Evolutionary conservation across 805 yeast genomes (phyloP).

Genomic region (Candida dajiaensis): DNA sequence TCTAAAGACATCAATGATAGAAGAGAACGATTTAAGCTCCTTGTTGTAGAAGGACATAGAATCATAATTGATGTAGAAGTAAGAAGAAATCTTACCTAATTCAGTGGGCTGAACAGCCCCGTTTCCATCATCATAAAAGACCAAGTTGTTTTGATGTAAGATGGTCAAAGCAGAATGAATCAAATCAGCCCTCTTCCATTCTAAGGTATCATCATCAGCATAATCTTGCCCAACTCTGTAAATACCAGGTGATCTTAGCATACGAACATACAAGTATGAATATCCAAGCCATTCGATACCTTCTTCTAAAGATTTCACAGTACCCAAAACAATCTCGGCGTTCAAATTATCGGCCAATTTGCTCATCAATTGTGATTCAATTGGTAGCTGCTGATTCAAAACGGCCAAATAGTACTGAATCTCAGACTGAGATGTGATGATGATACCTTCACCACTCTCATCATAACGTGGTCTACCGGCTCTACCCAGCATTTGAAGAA

Average conservation of each 20-base stretch:
- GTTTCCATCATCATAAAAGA: conserved; percentile 46
- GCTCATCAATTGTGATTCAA: conserved; percentile 79
- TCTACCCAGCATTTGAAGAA: conserved; percentile 95
- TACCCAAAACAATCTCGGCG: conserved; percentile 81
- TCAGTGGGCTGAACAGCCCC: conserved; percentile 55
- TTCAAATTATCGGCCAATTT: conserved; percentile 69
- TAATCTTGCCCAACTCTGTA: conserved; percentile 73
- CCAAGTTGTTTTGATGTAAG: conserved; percentile 50
- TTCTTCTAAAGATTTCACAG: conserved; percentile 51
- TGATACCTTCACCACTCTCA: conserved; percentile 87
- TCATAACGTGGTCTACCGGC: conserved; percentile 97
- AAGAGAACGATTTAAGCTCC: conserved; percentile 56
- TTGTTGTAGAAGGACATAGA: conserved; percentile 66
- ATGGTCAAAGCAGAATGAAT: conserved; percentile 68
- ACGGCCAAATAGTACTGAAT: conserved; percentile 85
- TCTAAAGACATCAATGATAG: conserved; percentile 69
- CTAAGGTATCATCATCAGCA: conserved; percentile 42
- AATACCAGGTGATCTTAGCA: conserved; percentile 63
- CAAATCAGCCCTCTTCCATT: conserved; percentile 56
- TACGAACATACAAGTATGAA: conserved; percentile 74
- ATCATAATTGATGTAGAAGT: conserved; percentile 71
- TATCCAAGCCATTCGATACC: conserved; percentile 78
- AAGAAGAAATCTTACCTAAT: conserved; percentile 78
- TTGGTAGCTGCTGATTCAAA: conserved; percentile 86
- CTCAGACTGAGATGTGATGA: conserved; percentile 82